Evolutionary conservation across 2,329 filamentous ascomycete species (phyloP).

Genomic region (Colletotrichum plurivorum): DNA sequence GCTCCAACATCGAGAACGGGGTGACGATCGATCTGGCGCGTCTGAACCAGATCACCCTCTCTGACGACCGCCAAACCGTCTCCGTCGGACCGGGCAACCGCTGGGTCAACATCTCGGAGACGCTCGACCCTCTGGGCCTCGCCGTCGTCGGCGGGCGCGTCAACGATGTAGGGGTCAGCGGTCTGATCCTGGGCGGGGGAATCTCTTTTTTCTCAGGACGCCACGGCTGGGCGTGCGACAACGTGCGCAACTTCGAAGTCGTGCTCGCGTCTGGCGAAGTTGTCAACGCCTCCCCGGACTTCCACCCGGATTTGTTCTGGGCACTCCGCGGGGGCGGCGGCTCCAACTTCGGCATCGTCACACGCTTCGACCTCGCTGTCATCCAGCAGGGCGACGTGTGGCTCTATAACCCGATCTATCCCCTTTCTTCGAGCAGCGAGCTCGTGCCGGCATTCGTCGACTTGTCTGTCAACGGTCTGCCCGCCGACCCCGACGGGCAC

Average conservation of each 20-base stretch:
- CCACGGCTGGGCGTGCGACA: conserved; percentile 55
- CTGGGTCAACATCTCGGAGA: conserved; percentile 3
- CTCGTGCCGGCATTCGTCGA: conserved; percentile 39
- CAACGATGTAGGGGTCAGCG: conserved; percentile 44
- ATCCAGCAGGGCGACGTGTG: conserved; percentile 49
- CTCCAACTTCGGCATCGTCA: conserved; percentile 61
- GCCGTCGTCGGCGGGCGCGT: conserved; percentile 18
- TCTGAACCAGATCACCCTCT: conserved; percentile 54
- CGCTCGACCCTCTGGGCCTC: conserved; percentile 17
- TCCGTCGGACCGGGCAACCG: conserved; percentile 36
- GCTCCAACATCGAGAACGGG: conserved; percentile 57
- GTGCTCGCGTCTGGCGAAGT: conserved; percentile 60
- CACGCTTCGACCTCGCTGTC: conserved; percentile 47
- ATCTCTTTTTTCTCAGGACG: conserved; percentile 42
- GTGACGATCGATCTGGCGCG: too few relatives aligned
- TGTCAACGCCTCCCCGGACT: conserved; percentile 53
- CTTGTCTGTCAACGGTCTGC: conserved; percentile 40
- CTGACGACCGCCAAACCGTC: conserved; percentile 51
- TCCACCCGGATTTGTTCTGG: conserved; percentile 59
- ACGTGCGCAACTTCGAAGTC: conserved; percentile 58
- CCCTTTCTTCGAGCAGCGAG: conserved; percentile 34
- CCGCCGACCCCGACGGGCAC: conserved; percentile 42
- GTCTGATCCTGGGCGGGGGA: conserved; percentile 48
- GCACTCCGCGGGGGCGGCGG: too few relatives aligned
- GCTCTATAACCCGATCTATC: conserved; percentile 43